Percentiles rank a stretch among this genome's conserved stretches.
These are phyloP conservation scores for Penicillium coprophilum DNA, from an alignment of 495 filamentous ascomycete species.

Conservation along the genomic window DNA sequence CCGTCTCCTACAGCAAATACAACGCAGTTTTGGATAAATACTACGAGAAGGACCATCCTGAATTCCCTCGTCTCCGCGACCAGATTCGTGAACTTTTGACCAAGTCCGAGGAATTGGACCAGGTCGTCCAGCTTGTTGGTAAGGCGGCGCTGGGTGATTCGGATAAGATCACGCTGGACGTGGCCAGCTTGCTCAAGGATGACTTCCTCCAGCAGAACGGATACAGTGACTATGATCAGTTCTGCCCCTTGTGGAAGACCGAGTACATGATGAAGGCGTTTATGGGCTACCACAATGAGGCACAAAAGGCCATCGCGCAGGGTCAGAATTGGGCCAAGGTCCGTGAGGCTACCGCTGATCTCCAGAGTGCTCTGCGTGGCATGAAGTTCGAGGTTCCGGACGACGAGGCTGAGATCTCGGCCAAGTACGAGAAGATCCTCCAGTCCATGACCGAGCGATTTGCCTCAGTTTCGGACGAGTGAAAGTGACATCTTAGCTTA, in stretches of 20 bases:
- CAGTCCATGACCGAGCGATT: constrained; percentile 95
- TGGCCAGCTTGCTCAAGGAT: constrained; percentile 90
- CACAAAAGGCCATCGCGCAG: constrained; percentile 89
- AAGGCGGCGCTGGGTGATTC: constrained; percentile 94
- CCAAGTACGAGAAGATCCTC: constrained; percentile 90
- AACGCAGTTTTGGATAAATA: constrained; percentile 80
- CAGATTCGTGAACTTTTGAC: constrained; percentile 89
- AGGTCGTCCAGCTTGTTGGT: constrained; percentile 97
- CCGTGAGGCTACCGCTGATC: constrained; percentile 81
- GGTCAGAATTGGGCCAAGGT: constrained; percentile 91
- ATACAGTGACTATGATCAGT: constrained; percentile 98
- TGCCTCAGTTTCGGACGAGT: constrained; percentile 91
- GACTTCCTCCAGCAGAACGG: constrained; percentile 99
- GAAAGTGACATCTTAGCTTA: constrained; percentile 33
- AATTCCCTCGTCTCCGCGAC: constrained; percentile 90
- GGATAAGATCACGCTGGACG: constrained; percentile 97
- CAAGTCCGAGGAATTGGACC: constrained; percentile 94
- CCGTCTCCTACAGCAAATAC: constrained; percentile 96
- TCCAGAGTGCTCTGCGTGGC: constrained; percentile 75
- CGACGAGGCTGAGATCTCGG: constrained; percentile 69
- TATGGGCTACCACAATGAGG: constrained; percentile 96
- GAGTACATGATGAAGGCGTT: constrained; percentile 99
- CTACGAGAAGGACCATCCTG: constrained; percentile 89
- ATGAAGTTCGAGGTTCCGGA: constrained; percentile 96
- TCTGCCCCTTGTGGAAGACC: constrained; percentile 99